Evolutionary conservation across 2,329 filamentous ascomycete genomes (phyloP), one percentile per base, ranked within the genome.

Genomic region (Emydomyces testavorans): DNA sequence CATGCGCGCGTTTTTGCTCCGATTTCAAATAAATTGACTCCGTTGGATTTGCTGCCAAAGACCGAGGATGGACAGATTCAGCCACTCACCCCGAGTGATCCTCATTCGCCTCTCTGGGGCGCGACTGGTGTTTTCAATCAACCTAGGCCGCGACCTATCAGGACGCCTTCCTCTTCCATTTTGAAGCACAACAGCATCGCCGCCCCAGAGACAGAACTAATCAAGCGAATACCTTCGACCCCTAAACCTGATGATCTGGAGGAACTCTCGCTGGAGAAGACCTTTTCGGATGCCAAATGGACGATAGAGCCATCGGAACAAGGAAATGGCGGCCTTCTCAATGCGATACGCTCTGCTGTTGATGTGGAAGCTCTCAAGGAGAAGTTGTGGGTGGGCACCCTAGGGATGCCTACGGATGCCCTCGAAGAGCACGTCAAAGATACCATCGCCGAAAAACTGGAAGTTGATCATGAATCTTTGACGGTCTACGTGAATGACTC

Each of bases 371-470:
- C 77, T 52, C 69, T 87, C 7, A 74, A 76, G 16, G 84, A 94
- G 48, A 83, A 86, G 60, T 83, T 82, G n/a, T 94, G 85, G 81
- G 83, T 96, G 3, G 90, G 90, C 46, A 93, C 89, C 0, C 69
- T 96, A 36, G 92, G 90, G 16, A 95, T 95, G 79, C 89, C 90
- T 0, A 95, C 87, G 0, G 90, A 96, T 65, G 83, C 82, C 6
- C 73, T 96, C 20, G 79, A 81, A 35, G 78, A 80, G 0, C 75
- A 82, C 57, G 80, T 85, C 59, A 90, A 84, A 62, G 75, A 83
- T 50, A 85, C 90, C 45, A 95, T 96, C 53, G 80, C 86, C 54
- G 84, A 92, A 61, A 79, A 78, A 48, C 69, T 96, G 6, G 80
- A 85, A 41, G 83, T 82, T 21, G 85, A 94, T 60, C 82, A 85